phyloP scores from a whole-genome alignment of 2,329 filamentous ascomycete species.

The Colletotrichum shisoi region DNA sequence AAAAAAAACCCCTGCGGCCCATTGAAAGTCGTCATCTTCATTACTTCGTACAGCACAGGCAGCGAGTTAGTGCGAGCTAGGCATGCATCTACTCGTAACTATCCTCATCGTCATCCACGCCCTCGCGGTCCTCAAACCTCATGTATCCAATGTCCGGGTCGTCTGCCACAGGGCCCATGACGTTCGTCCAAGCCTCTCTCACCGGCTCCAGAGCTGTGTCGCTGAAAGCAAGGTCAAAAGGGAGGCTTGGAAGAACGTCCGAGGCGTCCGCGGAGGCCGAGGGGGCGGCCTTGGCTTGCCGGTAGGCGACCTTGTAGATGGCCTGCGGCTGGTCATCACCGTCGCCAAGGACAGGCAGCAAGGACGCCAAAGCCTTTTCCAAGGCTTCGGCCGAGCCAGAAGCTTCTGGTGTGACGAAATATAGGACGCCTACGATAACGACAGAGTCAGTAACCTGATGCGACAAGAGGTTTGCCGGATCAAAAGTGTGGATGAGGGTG shows the following conservation, averaged over 20 bases:
- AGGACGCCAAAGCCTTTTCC: conserved; percentile 52
- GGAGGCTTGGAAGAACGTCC: conserved; percentile 65
- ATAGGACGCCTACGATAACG: conserved; percentile 44
- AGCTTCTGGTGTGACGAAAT: conserved; percentile 52
- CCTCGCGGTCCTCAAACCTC: conserved; percentile 78
- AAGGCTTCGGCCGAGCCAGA: conserved; percentile 50
- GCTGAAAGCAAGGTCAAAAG: conserved; percentile 75
- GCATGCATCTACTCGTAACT: conserved; percentile 53
- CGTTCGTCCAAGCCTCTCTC: conserved; percentile 71
- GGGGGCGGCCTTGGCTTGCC: conserved; percentile 54
- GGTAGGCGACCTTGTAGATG: conserved; percentile 64
- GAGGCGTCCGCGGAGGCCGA: conserved; percentile 49
- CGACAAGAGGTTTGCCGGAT: not conserved
- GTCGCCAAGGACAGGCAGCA: conserved; percentile 50
- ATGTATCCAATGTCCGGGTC: conserved; percentile 67
- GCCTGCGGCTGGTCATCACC: conserved; percentile 46
- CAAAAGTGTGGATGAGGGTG: conserved; percentile 43
- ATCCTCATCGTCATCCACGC: conserved; percentile 62
- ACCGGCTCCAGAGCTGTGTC: conserved; percentile 74
- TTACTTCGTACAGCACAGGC: conserved; percentile 38
- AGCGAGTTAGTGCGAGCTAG: conserved; percentile 1
- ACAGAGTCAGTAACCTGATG: conserved; percentile 44
- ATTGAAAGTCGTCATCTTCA: conserved; percentile 36
- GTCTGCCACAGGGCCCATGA: conserved; percentile 62
- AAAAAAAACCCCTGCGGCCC: not conserved